phyloP scores from a whole-genome alignment of 169 alveolate genomes.

The Cryptosporidium baileyi region DNA sequence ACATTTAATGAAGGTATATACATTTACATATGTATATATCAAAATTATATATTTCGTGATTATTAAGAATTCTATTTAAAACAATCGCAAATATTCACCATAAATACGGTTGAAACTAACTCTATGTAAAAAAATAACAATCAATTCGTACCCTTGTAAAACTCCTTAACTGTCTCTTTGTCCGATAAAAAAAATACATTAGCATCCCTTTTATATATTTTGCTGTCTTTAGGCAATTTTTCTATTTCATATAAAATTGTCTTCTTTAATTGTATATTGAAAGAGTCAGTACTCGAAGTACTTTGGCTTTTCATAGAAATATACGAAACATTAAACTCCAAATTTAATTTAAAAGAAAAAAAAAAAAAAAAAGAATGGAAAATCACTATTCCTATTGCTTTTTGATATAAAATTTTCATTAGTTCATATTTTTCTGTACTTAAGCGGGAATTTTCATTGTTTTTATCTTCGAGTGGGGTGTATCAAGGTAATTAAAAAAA shows the following conservation, averaged over 20 bases:
- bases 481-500: no score
- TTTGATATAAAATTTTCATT: no score
- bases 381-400: no score
- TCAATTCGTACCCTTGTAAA: neutral
- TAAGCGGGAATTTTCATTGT: no score
- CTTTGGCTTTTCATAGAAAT: constrained; percentile 21
- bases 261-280: neutral
- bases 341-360: no score
- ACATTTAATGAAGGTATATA: neutral
- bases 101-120: no score
- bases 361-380: no score
- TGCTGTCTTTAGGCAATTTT: constrained; percentile 46
- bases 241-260: constrained; percentile 43
- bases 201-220: constrained; percentile 52
- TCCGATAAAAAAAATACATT: constrained; percentile 50
- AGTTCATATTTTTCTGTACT: neutral
- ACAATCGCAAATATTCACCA: no score
- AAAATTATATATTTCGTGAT: neutral
- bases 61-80: neutral
- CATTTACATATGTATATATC: neutral
- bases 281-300: neutral
- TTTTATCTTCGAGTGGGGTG: no score
- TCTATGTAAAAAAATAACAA: no score
- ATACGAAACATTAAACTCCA: neutral
- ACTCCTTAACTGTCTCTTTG: constrained; percentile 49